These are phyloP conservation scores for Brassica incana DNA, from an alignment of 345 rosid species.

Conservation along the genomic window DNA sequence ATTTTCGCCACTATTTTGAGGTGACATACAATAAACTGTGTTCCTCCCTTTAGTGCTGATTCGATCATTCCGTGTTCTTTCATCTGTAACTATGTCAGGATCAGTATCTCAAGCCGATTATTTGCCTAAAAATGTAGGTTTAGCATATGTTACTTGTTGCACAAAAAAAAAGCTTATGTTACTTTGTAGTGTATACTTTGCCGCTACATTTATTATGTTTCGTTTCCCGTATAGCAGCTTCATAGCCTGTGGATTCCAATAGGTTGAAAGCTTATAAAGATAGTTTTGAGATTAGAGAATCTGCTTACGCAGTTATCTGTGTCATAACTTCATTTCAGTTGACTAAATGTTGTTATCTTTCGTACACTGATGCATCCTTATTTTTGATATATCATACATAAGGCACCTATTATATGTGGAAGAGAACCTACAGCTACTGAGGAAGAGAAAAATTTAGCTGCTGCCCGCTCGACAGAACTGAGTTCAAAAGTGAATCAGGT, in stretches of 20 bases:
- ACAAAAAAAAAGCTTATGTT: neutral
- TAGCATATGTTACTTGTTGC: slow-evolving; percentile 7
- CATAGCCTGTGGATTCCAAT: slow-evolving; percentile 19
- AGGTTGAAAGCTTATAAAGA: neutral
- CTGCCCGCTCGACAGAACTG: slow-evolving; percentile 85
- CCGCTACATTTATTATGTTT: slow-evolving; percentile 12
- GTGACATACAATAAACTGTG: slow-evolving; percentile 38
- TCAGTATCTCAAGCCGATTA: neutral
- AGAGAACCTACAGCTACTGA: slow-evolving; percentile 91
- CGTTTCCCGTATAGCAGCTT: slow-evolving; percentile 12
- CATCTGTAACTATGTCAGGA: slow-evolving; percentile 2
- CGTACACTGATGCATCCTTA: slow-evolving; percentile 15
- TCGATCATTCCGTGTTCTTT: slow-evolving; percentile 8
- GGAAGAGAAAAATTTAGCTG: slow-evolving; percentile 79
- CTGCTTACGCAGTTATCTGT: slow-evolving; percentile 11
- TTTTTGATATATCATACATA: slow-evolving; percentile 29
- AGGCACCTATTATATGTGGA: slow-evolving; percentile 94
- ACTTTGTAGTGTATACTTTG: slow-evolving; percentile 8
- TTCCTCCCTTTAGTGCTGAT: slow-evolving; percentile 11
- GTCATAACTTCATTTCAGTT: neutral
- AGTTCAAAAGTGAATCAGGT: slow-evolving; percentile 98
- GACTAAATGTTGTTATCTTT: slow-evolving; percentile 14
- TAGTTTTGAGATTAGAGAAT: slow-evolving; percentile 13
- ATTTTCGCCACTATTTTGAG: slow-evolving; percentile 94
- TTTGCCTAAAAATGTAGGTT: slow-evolving; percentile 2